phyloP scores from a whole-genome alignment of 2,329 filamentous ascomycete species.

The Talaromyces sp. region DNA sequence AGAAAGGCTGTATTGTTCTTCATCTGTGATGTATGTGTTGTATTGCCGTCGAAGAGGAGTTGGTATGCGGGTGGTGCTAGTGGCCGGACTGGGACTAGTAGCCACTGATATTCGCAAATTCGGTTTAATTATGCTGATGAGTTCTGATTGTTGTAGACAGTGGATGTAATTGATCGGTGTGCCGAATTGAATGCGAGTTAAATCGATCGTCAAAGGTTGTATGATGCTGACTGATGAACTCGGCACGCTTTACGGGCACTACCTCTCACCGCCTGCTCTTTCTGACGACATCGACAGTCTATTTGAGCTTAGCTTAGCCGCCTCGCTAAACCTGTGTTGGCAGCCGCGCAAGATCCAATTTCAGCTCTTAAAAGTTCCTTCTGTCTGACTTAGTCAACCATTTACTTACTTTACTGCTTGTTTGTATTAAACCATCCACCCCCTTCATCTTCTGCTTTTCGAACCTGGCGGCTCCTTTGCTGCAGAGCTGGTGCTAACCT shows the following conservation, averaged over 20 bases:
- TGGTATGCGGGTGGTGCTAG: neutral
- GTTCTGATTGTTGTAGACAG: neutral
- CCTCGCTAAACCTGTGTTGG: constrained; percentile 30
- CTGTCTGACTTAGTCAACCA: constrained; percentile 14
- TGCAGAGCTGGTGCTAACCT: constrained; percentile 38
- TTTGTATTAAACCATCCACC: constrained; percentile 15
- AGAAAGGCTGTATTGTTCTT: constrained; percentile 54
- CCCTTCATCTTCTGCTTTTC: constrained; percentile 20
- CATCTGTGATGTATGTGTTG: constrained; percentile 23
- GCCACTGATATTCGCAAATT: neutral
- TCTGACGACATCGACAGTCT: neutral
- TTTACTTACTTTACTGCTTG: constrained; percentile 19
- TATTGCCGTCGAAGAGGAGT: neutral
- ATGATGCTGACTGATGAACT: constrained; percentile 13
- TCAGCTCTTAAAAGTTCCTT: constrained; percentile 23
- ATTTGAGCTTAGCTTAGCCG: constrained; percentile 15
- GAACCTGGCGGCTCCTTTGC: constrained; percentile 31
- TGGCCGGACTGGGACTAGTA: neutral
- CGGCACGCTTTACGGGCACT: neutral
- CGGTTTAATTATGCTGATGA: neutral
- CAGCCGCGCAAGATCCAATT: constrained; percentile 19
- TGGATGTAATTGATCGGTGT: neutral
- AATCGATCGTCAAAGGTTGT: neutral
- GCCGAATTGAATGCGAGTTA: neutral
- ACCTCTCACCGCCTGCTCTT: constrained; percentile 6